These are phyloP conservation scores for Batkoa obscura DNA, from an alignment of 371 early-diverging fungal genomes.

Conservation along the genomic window DNA sequence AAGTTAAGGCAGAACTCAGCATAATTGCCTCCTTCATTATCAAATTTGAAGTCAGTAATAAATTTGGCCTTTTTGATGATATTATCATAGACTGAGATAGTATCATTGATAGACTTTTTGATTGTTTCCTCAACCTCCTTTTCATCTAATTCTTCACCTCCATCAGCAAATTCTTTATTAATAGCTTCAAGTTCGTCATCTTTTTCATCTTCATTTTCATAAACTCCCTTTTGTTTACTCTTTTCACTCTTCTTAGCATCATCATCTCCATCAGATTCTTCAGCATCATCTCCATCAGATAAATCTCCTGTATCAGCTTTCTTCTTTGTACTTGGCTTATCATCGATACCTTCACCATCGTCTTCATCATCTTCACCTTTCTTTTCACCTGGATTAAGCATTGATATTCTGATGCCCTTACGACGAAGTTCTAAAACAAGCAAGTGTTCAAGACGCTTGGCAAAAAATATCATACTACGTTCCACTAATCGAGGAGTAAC, in stretches of 20 bases:
- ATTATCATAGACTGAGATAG: neutral
- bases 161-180: slow-evolving; percentile 15
- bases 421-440: slow-evolving; percentile 15
- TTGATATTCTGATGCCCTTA: slow-evolving; percentile 5
- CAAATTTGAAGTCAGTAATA: slow-evolving; percentile 29
- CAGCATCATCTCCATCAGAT: slow-evolving; percentile 34
- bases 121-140: slow-evolving; percentile 14
- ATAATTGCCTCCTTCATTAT: slow-evolving; percentile 40
- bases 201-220: slow-evolving; percentile 39
- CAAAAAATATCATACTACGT: slow-evolving; percentile 43
- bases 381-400: slow-evolving; percentile 8
- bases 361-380: slow-evolving; percentile 17
- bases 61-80: neutral
- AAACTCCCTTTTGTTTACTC: slow-evolving; percentile 41
- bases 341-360: slow-evolving; percentile 14
- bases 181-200: slow-evolving; percentile 13
- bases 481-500: slow-evolving; percentile 46
- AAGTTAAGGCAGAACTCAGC: slow-evolving; percentile 67
- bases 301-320: slow-evolving; percentile 12
- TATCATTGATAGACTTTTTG: neutral
- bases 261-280: slow-evolving; percentile 50
- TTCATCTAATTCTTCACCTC: slow-evolving; percentile 11
- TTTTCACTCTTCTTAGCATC: slow-evolving; percentile 28
- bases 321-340: neutral
- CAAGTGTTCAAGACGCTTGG: slow-evolving; percentile 36